A percentile compares a stretch with the other conserved stretches of the same genome.
phyloP scores from a whole-genome alignment of 1,284 basidiomycete genomes.

The Peniophora sp. region DNA sequence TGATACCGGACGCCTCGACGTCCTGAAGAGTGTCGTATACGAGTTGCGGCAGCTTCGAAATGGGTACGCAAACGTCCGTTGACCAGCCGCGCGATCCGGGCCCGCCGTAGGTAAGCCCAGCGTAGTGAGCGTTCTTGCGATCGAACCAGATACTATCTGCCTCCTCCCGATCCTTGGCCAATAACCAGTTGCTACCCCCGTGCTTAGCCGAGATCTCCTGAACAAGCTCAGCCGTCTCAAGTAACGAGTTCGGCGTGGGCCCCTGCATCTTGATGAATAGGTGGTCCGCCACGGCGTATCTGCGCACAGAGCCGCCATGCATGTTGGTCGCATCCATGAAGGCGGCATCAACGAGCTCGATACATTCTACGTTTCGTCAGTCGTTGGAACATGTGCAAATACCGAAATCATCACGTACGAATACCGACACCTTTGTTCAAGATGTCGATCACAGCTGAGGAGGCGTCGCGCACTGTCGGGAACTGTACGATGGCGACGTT shows the following conservation, averaged over 20 bases:
- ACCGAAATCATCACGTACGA: too few species aligned
- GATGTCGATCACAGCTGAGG: conserved; percentile 69
- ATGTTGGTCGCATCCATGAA: conserved; percentile 69
- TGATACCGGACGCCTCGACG: conserved; percentile 48
- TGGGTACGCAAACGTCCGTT: conserved; percentile 85
- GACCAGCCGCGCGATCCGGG: conserved; percentile 64
- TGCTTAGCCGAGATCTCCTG: conserved; percentile 52
- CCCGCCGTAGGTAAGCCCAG: conserved; percentile 52
- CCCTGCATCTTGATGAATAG: conserved; percentile 90
- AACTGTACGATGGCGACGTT: conserved; percentile 66
- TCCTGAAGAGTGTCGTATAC: conserved; percentile 75
- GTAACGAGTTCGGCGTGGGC: conserved; percentile 47
- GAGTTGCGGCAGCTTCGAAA: conserved; percentile 70
- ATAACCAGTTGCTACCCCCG: conserved; percentile 63
- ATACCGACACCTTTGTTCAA: conserved; percentile 69
- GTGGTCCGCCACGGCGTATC: conserved; percentile 64
- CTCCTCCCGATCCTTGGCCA: conserved; percentile 62
- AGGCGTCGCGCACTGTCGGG: conserved; percentile 55
- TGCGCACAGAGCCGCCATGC: conserved; percentile 46
- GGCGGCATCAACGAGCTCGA: conserved; percentile 69
- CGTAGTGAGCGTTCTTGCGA: conserved; percentile 78
- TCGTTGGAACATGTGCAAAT: too few species aligned
- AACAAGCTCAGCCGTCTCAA: conserved; percentile 57
- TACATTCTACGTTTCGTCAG: conserved; percentile 51
- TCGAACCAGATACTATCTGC: conserved; percentile 79